These are phyloP conservation scores for Blastobotrys arbuscula DNA, from an alignment of 1,139 yeast genomes.

Conservation along the genomic window DNA sequence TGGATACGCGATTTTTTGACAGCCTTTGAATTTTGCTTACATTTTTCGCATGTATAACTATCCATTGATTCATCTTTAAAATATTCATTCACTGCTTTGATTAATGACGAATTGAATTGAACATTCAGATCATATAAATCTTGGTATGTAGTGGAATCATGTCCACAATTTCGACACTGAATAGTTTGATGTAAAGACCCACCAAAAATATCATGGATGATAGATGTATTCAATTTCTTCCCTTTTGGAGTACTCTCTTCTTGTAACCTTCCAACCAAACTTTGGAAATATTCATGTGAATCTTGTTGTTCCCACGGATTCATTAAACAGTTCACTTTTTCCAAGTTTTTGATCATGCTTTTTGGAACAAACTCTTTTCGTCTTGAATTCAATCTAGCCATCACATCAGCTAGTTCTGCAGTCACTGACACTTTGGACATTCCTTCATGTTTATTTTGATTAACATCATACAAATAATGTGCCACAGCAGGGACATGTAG, in stretches of 20 bases:
- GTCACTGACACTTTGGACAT: slow-evolving; percentile 57
- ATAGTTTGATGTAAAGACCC: slow-evolving; percentile 82
- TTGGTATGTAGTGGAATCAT: slow-evolving; percentile 83
- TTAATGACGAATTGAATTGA: slow-evolving; percentile 46
- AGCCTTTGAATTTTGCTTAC: slow-evolving; percentile 73
- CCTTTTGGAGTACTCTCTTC: slow-evolving; percentile 93
- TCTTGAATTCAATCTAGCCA: slow-evolving; percentile 49
- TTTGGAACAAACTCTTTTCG: slow-evolving; percentile 45
- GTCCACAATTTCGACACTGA: slow-evolving; percentile 72
- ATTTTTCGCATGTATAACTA: slow-evolving; percentile 77
- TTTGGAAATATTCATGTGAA: slow-evolving; percentile 95
- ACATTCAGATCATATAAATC: slow-evolving; percentile 90
- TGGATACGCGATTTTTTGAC: slow-evolving; percentile 67
- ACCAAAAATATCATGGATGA: slow-evolving; percentile 89
- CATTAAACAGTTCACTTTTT: slow-evolving; percentile 93
- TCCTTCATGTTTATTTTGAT: slow-evolving; percentile 36
- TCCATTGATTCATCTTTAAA: slow-evolving; percentile 61
- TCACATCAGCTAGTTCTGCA: slow-evolving; percentile 64
- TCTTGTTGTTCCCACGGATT: slow-evolving; percentile 97
- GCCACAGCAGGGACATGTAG: slow-evolving; percentile 88
- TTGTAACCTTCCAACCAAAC: slow-evolving; percentile 77
- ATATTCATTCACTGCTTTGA: slow-evolving; percentile 69
- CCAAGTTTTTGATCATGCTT: slow-evolving; percentile 62
- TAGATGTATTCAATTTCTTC: slow-evolving; percentile 68
- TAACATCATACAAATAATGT: slow-evolving; percentile 68